Conservation (phyloP, 352 stramenopile species). For the Globisporangium irregulare region DNA sequence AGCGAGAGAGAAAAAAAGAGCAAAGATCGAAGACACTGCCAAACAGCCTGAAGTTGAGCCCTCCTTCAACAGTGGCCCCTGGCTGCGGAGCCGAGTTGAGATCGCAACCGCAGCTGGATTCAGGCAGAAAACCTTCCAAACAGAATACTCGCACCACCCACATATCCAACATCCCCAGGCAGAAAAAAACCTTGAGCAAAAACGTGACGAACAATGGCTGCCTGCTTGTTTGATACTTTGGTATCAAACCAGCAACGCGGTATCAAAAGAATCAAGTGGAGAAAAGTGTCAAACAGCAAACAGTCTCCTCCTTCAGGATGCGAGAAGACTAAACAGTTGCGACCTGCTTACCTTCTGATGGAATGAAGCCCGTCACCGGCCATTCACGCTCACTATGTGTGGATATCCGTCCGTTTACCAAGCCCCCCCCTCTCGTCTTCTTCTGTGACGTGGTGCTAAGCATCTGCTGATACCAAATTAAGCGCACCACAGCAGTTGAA, state of each 20-base stretch:
- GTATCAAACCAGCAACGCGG: not conserved
- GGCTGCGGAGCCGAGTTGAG: not conserved
- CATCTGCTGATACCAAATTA: not conserved
- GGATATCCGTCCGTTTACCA: no score
- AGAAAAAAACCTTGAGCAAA: constrained; percentile 6
- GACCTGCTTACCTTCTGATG: not conserved
- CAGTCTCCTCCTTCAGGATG: not conserved
- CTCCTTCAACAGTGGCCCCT: constrained; percentile 5
- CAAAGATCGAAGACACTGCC: constrained; percentile 9
- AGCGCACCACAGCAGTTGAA: not conserved
- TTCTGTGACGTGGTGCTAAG: not conserved
- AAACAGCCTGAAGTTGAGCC: constrained; percentile 1
- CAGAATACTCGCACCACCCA: not conserved
- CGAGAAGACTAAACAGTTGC: not conserved
- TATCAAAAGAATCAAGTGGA: constrained; percentile 8
- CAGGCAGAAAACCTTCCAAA: not conserved
- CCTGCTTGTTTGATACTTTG: not conserved
- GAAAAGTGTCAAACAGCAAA: not conserved
- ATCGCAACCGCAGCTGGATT: not conserved
- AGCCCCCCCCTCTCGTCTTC: not conserved
- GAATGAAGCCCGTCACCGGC: not conserved
- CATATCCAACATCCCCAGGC: constrained; percentile 8
- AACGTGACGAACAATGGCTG: constrained; percentile 11
- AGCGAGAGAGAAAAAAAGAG: constrained; percentile 10
- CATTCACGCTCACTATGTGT: no score